Base-by-base conservation (phyloP, 306 rosid genomes). In the Lathyrus oleraceus region DNA sequence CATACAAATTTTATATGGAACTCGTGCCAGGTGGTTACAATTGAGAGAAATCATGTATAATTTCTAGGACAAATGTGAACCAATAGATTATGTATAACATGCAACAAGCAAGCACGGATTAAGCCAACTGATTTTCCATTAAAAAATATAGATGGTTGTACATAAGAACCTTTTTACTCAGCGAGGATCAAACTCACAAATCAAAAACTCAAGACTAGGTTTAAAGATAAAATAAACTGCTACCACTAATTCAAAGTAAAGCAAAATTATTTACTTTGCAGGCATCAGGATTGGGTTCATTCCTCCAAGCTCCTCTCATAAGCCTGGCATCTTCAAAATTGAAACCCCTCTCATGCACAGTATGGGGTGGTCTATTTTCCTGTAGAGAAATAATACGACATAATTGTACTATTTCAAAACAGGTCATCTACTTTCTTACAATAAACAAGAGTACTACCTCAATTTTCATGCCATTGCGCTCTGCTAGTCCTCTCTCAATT, bases 301-400 rank as follows among this genome's bases (percentile, higher is more conserved):
- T 95, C 80, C 91, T 95, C 97, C 99, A 95, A 75, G 90, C 99
- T 79, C 99, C 97, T 54, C 90, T 84, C 96, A 91, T 89, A 63
- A 95, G 82, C 85, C 96, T 81, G 14, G 79, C 63, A 79, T 95
- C 99, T 73, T 87, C 92, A 62, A 95, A 95, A 78, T 95, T 95
- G 77, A 91, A 91, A 44, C 99, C 97, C 82, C 62, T 91, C 76
- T 95, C 99, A n/a, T 69, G 91, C 70, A 74, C 85, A 19, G 72
- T 80, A 64, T 65, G 73, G 65, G 86, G 53, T 47, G 99, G 83
- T 52, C 23, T 83, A 57, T 73, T 75, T 16, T 77, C 85, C 99
- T 95, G 79, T 69, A 65, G 65, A 61, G 65, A 80, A 78, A 69
- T 53, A 65, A 61, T 64, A 44, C 57, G 14, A 75, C 3, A 13